These are phyloP conservation scores for Aspergillus calidoustus DNA, from an alignment of 2,329 filamentous ascomycete species.

Conservation along the genomic window DNA sequence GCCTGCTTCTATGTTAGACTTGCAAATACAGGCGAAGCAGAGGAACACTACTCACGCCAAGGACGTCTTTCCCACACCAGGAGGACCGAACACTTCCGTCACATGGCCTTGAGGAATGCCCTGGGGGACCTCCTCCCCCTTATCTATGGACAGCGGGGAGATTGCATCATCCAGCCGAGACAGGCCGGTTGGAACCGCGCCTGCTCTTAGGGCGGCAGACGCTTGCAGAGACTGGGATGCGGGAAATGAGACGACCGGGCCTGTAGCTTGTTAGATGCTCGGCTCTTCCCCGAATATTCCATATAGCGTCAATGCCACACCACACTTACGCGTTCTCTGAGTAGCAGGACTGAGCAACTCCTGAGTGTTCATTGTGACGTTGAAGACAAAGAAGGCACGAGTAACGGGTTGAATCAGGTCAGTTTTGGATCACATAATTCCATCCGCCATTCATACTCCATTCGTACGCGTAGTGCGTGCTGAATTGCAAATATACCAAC, in stretches of 20 bases:
- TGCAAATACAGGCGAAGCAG: slow-evolving; percentile 5
- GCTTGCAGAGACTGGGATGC: slow-evolving; percentile 43
- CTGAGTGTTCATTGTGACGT: slow-evolving; percentile 29
- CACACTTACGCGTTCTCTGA: slow-evolving; percentile 35
- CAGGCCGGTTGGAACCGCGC: slow-evolving; percentile 50
- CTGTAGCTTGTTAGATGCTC: slow-evolving; percentile 25
- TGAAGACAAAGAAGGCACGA: not conserved
- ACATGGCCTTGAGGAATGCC: slow-evolving; percentile 78
- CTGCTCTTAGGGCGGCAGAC: slow-evolving; percentile 25
- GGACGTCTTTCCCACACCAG: slow-evolving; percentile 82
- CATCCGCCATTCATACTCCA: not conserved
- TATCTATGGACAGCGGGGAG: slow-evolving; percentile 20
- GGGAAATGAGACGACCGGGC: slow-evolving; percentile 38
- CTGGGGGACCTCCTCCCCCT: slow-evolving; percentile 34
- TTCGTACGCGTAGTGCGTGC: not conserved
- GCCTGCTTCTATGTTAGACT: slow-evolving; percentile 53
- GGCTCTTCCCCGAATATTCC: too few relatives aligned
- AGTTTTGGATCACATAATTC: not conserved
- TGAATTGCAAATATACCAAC: not conserved
- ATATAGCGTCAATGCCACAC: too few relatives aligned
- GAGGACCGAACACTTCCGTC: slow-evolving; percentile 86
- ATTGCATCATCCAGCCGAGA: slow-evolving; percentile 50
- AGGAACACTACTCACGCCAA: slow-evolving; percentile 65
- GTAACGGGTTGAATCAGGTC: not conserved
- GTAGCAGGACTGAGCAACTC: slow-evolving; percentile 39